Evolutionary conservation across 345 rosid genomes (phyloP), one percentile per base, ranked within the genome.

Genomic region (Linum tenue): DNA sequence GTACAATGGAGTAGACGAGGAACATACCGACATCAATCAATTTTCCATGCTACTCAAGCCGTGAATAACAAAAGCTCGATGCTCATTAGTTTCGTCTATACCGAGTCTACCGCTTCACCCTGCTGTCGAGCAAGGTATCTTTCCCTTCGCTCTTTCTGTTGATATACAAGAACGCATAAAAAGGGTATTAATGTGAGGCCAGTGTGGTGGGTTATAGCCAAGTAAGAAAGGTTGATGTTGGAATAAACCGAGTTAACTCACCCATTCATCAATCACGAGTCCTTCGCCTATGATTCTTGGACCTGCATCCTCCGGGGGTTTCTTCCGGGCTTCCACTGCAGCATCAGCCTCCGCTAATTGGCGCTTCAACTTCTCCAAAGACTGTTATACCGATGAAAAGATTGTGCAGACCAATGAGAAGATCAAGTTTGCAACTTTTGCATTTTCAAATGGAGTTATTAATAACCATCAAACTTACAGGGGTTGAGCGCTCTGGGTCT

Each of bases 191-290:
- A 22, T 1, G 31, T 22, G 31, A 22, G 31, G 31, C 31, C 31
- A 22, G 31, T 22, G 1, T 40, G 8, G 3, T 44, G 51, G 36
- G 40, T 22, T 22, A 22, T 22, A 22, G 31, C 31, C 31, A n/a
- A 5, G 48, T 22, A 9, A 68, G 36, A 48, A 16, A 44, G 51
- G 3, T 44, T 44, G 51, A 14, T 5, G 7, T 7, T 44, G 51
- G 51, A 2, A 3, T 11, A 22, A 22, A 22, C 31, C 1, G 31
- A 22, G 31, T 22, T 63, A 62, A 82, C 91, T 74, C 44, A 91
- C 99, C 99, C 99, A 95, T 83, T 95, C 97, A 75, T 95, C 99
- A 57, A 95, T 89, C 37, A 95, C 99, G 16, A 95, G 96, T 59
- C 99, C 99, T 83, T 95, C 99, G 37, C 97, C 99, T 1, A 91